These are phyloP conservation scores for Punica granatum DNA, from an alignment of 345 rosid species.

Conservation along the genomic window DNA sequence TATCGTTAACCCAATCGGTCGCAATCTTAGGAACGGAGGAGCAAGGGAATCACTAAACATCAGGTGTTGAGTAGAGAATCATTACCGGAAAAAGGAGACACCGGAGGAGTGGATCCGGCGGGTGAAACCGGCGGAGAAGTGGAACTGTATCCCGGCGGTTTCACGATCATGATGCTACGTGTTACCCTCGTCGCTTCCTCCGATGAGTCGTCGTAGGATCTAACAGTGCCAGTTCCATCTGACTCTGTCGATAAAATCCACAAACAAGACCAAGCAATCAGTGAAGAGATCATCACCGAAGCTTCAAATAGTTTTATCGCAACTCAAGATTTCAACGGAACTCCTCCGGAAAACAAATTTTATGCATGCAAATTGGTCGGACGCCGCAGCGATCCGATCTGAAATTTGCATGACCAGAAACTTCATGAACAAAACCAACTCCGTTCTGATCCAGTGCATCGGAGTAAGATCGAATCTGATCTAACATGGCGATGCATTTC, in stretches of 20 bases:
- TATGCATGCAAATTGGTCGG: neutral
- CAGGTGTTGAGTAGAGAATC: neutral
- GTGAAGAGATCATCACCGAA: too few species aligned
- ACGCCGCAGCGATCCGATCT: neutral
- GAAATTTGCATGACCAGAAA: neutral
- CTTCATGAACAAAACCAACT: neutral
- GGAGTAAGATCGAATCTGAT: neutral
- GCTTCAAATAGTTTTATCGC: neutral
- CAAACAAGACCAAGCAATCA: too few species aligned
- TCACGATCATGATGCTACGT: slow-evolving; percentile 76
- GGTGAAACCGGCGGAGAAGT: slow-evolving; percentile 85
- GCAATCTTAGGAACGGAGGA: neutral
- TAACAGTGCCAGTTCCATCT: slow-evolving; percentile 39
- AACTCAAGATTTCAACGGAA: neutral
- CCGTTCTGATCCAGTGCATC: neutral
- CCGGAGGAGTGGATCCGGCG: slow-evolving; percentile 69
- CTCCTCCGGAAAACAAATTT: neutral
- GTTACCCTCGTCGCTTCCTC: slow-evolving; percentile 53
- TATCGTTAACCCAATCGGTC: too few species aligned
- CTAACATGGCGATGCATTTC: neutral
- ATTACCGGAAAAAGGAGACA: slow-evolving; percentile 79
- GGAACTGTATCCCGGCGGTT: slow-evolving; percentile 68
- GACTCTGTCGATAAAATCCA: slow-evolving; percentile 37
- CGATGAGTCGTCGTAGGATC: slow-evolving; percentile 42
- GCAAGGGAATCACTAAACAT: too few species aligned